phyloP scores from a whole-genome alignment of 768 basidiomycete genomes.

The Pulveroboletus ravenelii region DNA sequence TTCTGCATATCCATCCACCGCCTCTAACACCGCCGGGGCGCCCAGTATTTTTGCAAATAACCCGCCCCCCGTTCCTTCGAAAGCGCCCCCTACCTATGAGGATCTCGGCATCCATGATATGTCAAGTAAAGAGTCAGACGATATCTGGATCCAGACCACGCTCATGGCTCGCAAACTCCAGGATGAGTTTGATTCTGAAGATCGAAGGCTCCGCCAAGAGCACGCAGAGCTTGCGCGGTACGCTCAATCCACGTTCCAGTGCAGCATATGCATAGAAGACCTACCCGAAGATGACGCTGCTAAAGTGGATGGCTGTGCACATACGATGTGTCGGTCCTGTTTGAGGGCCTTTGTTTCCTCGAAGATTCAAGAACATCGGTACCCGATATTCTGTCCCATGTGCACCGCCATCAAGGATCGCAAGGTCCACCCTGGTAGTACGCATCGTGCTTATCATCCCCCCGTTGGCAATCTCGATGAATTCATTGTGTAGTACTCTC shows the following conservation, averaged over 20 bases:
- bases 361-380: slow-evolving; percentile 49
- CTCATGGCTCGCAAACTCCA: slow-evolving; percentile 31
- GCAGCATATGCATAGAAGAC: slow-evolving; percentile 54
- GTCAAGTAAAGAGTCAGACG: neutral
- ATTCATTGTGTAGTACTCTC: slow-evolving; percentile 33
- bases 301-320: slow-evolving; percentile 41
- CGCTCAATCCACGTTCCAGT: slow-evolving; percentile 41
- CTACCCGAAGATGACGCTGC: slow-evolving; percentile 40
- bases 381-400: slow-evolving; percentile 58
- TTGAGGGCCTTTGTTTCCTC: slow-evolving; percentile 38
- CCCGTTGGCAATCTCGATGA: neutral
- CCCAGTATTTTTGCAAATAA: slow-evolving; percentile 26
- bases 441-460: slow-evolving; percentile 1
- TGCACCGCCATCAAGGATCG: slow-evolving; percentile 36
- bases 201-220: slow-evolving; percentile 35
- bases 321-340: slow-evolving; percentile 54
- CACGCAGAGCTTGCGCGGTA: slow-evolving; percentile 23
- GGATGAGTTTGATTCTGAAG: slow-evolving; percentile 38
- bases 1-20: neutral
- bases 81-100: slow-evolving; percentile 5
- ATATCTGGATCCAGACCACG: slow-evolving; percentile 4
- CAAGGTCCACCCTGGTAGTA: slow-evolving; percentile 30
- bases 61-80: slow-evolving; percentile 20
- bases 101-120: slow-evolving; percentile 7
- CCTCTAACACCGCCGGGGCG: slow-evolving; percentile 5